These are phyloP conservation scores for Ensete ventricosum DNA, from an alignment of 176 grass and related monocot species.

Conservation along the genomic window DNA sequence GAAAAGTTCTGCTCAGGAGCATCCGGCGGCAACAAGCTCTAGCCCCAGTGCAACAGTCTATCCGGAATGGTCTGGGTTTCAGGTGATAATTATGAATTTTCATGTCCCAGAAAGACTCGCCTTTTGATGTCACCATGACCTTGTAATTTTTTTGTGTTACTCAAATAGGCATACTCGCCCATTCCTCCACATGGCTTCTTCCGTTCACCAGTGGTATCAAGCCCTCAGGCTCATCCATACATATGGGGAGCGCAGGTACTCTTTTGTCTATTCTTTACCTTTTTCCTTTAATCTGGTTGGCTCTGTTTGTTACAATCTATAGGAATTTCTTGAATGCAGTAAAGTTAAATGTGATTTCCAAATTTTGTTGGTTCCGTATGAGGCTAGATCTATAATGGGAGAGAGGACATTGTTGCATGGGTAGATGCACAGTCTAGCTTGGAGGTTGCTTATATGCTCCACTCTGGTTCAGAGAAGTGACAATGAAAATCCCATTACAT, in stretches of 20 bases:
- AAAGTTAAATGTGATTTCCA: not conserved
- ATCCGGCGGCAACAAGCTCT: slow-evolving; percentile 42
- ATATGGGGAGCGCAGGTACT: slow-evolving; percentile 93
- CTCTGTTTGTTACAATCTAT: not conserved
- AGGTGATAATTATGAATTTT: slow-evolving; percentile 34
- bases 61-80: slow-evolving; percentile 79
- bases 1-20: slow-evolving; percentile 42
- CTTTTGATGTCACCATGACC: not conserved
- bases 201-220: slow-evolving; percentile 59
- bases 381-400: not conserved
- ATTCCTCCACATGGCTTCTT: slow-evolving; percentile 93
- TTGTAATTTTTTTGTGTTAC: slow-evolving; percentile 2
- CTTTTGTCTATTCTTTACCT: no score
- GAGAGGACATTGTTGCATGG: not conserved
- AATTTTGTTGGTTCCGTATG: not conserved
- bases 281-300: not conserved
- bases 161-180: slow-evolving; percentile 66
- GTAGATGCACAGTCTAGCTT: not conserved
- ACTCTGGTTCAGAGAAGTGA: no score
- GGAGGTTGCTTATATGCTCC: not conserved
- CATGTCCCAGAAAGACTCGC: not conserved
- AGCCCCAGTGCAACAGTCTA: slow-evolving; percentile 46
- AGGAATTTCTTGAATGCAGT: no score
- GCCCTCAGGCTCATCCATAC: slow-evolving; percentile 82
- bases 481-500: no score